These are phyloP conservation scores for Ophiostoma quercus DNA, from an alignment of 2,329 filamentous ascomycete species.

Conservation along the genomic window DNA sequence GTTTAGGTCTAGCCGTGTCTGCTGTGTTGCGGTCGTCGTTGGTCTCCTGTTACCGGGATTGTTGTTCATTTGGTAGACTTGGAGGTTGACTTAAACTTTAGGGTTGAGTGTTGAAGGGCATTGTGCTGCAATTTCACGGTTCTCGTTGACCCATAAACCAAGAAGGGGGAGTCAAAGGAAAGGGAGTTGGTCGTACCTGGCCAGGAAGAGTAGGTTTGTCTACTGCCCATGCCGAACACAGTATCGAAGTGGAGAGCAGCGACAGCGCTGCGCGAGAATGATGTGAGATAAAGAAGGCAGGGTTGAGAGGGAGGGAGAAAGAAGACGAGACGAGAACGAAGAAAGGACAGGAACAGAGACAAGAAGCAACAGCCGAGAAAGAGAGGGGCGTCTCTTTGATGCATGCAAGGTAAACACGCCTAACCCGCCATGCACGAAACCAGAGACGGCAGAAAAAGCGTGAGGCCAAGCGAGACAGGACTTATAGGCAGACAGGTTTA, in stretches of 20 bases:
- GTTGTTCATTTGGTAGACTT: not conserved
- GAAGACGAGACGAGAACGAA: not conserved
- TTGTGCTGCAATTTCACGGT: not conserved
- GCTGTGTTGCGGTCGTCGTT: not conserved
- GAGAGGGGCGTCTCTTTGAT: slow-evolving; percentile 10
- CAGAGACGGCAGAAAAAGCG: slow-evolving; percentile 2
- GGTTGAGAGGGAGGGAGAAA: not conserved
- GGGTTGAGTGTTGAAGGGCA: no score
- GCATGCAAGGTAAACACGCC: not conserved
- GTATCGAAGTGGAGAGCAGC: slow-evolving; percentile 27
- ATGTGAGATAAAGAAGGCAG: slow-evolving; percentile 15
- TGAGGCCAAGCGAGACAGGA: not conserved
- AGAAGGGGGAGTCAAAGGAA: slow-evolving; percentile 9
- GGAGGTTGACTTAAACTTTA: not conserved
- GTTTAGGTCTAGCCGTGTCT: not conserved
- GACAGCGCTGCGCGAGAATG: slow-evolving; percentile 25
- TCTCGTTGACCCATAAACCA: not conserved
- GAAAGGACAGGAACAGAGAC: not conserved
- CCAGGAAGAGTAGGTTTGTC: slow-evolving; percentile 26
- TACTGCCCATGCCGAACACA: slow-evolving; percentile 27
- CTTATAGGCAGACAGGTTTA: not conserved
- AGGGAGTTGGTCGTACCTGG: slow-evolving; percentile 25
- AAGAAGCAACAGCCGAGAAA: not conserved
- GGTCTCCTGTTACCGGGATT: not conserved
- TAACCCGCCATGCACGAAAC: not conserved